Conservation (phyloP, 2,329 filamentous ascomycete genomes). For the Rutstroemia sp. region DNA sequence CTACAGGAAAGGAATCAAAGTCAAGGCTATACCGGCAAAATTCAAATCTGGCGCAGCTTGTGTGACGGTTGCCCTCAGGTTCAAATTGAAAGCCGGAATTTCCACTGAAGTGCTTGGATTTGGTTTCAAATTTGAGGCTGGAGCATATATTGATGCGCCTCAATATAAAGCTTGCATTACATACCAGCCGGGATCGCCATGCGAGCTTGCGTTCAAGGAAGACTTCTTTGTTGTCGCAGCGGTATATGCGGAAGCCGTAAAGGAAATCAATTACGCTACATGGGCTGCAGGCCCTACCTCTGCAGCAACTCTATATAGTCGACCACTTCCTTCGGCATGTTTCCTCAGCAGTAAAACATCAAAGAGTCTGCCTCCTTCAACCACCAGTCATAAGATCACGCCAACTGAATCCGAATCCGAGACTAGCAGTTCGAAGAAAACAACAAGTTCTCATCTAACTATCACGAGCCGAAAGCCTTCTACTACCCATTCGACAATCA, state of each 20-base stretch:
- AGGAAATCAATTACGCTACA: background rate
- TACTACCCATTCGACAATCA: no score
- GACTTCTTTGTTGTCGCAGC: constrained; percentile 5
- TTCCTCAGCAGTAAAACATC: background rate
- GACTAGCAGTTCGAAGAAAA: background rate
- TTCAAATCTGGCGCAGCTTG: constrained; percentile 11
- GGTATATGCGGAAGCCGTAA: background rate
- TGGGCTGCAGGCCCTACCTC: background rate
- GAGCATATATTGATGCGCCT: constrained; percentile 13
- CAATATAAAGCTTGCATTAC: constrained; percentile 12
- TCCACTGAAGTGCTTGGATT: constrained; percentile 1
- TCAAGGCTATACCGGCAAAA: constrained; percentile 6
- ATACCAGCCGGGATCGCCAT: constrained; percentile 4
- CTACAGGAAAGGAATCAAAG: background rate
- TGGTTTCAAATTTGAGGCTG: constrained; percentile 12
- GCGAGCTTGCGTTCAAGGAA: constrained; percentile 9
- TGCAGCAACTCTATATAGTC: background rate
- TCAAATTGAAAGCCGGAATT: constrained; percentile 7
- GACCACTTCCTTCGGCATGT: background rate
- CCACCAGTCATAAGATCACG: background rate
- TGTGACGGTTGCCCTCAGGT: constrained; percentile 8
- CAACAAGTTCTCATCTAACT: background rate
- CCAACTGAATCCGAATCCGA: background rate
- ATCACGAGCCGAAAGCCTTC: no score
- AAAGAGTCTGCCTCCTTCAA: background rate